These are phyloP conservation scores for Gastrolobium villosum DNA, from an alignment of 306 rosid genomes.

Conservation along the genomic window DNA sequence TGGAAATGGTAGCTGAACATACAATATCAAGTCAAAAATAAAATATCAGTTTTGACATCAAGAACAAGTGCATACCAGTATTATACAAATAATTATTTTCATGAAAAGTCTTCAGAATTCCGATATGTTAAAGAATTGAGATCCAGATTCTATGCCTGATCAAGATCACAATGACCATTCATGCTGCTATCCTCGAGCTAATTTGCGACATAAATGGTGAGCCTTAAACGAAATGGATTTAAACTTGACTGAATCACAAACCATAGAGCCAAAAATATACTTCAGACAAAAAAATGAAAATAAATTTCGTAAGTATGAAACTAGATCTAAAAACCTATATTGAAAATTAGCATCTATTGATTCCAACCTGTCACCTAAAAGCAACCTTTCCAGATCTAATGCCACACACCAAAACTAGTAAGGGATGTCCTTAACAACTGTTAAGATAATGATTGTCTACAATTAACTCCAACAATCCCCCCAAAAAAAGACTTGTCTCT, in stretches of 20 bases:
- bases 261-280: slow-evolving; percentile 25
- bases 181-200: not conserved
- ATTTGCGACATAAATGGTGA: slow-evolving; percentile 26
- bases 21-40: slow-evolving; percentile 39
- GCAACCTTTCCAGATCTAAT: not conserved
- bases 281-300: slow-evolving; percentile 14
- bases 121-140: slow-evolving; percentile 8
- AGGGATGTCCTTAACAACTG: slow-evolving; percentile 15
- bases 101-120: slow-evolving; percentile 27
- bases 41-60: slow-evolving; percentile 42
- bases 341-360: slow-evolving; percentile 12
- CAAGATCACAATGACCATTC: slow-evolving; percentile 14
- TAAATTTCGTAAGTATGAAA: not conserved
- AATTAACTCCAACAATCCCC: not conserved
- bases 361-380: slow-evolving; percentile 1
- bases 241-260: slow-evolving; percentile 22
- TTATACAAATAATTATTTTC: slow-evolving; percentile 7
- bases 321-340: not conserved
- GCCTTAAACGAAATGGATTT: slow-evolving; percentile 22
- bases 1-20: slow-evolving; percentile 88
- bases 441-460: not conserved
- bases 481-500: not conserved
- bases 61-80: slow-evolving; percentile 18
- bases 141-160: slow-evolving; percentile 9
- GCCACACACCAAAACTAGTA: slow-evolving; percentile 1